These are phyloP conservation scores for Priceomyces haplophilus DNA, from an alignment of 805 yeast species.

Conservation along the genomic window DNA sequence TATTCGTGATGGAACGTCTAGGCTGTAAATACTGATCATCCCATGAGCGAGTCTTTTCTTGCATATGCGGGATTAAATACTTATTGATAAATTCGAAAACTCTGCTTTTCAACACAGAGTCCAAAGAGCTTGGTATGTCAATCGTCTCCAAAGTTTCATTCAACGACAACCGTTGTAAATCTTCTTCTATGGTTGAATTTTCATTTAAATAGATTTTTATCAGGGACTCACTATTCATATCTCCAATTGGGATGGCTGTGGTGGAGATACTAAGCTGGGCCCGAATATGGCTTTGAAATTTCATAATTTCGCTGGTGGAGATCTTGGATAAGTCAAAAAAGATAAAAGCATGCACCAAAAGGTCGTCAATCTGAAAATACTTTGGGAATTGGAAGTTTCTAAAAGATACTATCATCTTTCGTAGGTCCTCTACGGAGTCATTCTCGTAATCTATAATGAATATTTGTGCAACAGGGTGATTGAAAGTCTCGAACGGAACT, in stretches of 20 bases:
- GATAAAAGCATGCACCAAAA: constrained; percentile 44
- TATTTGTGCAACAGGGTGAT: constrained; percentile 80
- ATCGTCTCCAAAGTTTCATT: constrained; percentile 16
- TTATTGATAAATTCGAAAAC: constrained; percentile 48
- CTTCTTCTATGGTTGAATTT: constrained; percentile 49
- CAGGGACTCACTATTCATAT: constrained; percentile 7
- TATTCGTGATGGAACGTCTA: constrained; percentile 69
- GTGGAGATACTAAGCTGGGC: constrained; percentile 25
- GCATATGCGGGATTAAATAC: constrained; percentile 78
- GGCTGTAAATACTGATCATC: constrained; percentile 78
- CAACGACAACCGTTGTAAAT: constrained; percentile 36
- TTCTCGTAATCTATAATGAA: constrained; percentile 55
- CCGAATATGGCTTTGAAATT: constrained; percentile 27
- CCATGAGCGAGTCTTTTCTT: constrained; percentile 75
- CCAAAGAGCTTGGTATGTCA: constrained; percentile 36
- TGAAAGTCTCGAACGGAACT: constrained; percentile 79
- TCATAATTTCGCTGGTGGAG: constrained; percentile 26
- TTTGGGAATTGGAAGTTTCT: constrained; percentile 55
- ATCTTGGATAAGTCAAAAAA: constrained; percentile 24
- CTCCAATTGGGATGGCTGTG: constrained; percentile 18
- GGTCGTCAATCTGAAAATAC: constrained; percentile 63
- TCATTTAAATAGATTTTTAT: constrained; percentile 19
- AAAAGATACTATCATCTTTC: constrained; percentile 50
- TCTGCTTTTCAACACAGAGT: constrained; percentile 35
- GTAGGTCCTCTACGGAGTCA: constrained; percentile 55